phyloP scores from a whole-genome alignment of 164 flowering plant species.

The Tetrastigma voinierianum region DNA sequence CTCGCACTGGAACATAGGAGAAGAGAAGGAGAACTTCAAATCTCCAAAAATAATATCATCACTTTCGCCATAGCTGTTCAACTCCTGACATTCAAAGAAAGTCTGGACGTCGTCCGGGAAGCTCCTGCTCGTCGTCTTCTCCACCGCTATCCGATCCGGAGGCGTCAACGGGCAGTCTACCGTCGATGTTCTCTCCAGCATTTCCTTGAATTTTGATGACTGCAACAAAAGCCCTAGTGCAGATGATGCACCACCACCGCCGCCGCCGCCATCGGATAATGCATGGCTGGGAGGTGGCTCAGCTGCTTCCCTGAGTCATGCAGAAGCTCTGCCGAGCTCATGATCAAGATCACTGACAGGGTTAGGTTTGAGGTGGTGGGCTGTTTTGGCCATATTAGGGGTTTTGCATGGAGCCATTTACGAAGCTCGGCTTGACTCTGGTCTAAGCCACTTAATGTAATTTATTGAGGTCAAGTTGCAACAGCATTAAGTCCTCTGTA shows the following conservation, averaged over 20 bases:
- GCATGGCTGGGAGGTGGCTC: no score
- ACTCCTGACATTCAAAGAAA: slow-evolving; percentile 42
- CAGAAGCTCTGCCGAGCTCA: no score
- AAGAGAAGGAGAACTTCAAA: slow-evolving; percentile 25
- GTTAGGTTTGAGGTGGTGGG: slow-evolving; percentile 17
- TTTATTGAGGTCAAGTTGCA: slow-evolving; percentile 35
- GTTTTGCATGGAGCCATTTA: background rate
- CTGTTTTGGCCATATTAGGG: background rate
- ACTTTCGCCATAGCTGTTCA: slow-evolving; percentile 17
- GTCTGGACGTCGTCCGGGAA: slow-evolving; percentile 66
- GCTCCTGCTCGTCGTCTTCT: no score
- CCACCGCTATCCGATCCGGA: no score
- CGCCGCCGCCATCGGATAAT: no score
- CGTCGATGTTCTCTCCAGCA: slow-evolving; percentile 42
- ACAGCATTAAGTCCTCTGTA: slow-evolving; percentile 57
- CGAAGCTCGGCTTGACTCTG: background rate
- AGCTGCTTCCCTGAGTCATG: no score
- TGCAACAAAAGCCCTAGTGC: slow-evolving; percentile 47
- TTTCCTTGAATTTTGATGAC: slow-evolving; percentile 59
- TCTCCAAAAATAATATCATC: slow-evolving; percentile 42
- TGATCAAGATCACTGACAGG: no score
- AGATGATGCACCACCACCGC: slow-evolving; percentile 21
- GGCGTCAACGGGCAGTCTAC: slow-evolving; percentile 28
- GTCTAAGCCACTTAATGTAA: slow-evolving; percentile 1
- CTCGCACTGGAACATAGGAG: slow-evolving; percentile 35